Base-by-base conservation (phyloP, 345 rosid genomes). In the Erucastrum elatum region DNA sequence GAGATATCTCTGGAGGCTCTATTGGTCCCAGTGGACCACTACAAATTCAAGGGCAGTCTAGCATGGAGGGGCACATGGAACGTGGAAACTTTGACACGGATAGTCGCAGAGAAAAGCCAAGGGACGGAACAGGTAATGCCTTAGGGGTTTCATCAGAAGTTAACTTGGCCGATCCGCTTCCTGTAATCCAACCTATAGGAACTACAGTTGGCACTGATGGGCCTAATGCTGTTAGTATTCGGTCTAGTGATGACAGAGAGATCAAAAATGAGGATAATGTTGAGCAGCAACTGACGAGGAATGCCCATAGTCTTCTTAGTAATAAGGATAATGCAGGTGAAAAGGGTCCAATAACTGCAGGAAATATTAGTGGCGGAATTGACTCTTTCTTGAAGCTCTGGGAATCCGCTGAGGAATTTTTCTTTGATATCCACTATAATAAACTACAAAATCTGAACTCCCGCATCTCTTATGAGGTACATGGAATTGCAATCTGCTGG, bases 401-500 rank as follows among this genome's bases (percentile, higher is more conserved):
- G 98, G 89, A 84, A 55, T 71, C 87, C 64, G 70, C 79, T 71
- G 64, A 26, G n/a, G 97, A 92, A 61, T 94, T 90, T 81, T 91
- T 77, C 85, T 94, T 94, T 86, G 98, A 94, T 37, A 66, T 94
- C 68, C 98, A 94, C 84, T 94, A 90, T 65, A 87, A 70, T 72
- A 91, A 86, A 81, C 71, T 81, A 74, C 81, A 88, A 69, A 87
- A 81, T 81, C 59, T 81, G 64, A 87, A 86, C 64, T 78, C 87
- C 41, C 63, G 67, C 78, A 82, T 69, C 66, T 83, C 82, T 9
- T 94, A 87, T 77, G 98, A 94, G 84, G 80, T 92, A 79, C 90
- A 89, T 79, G 98, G 98, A 73, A 85, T 94, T 63, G 97, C 98
- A 9, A 81, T 94, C 75, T 94, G 98, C 83, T 94, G 97, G 98